Conservation (phyloP, 495 filamentous ascomycete genomes). For the Penicillium egyptiacum region DNA sequence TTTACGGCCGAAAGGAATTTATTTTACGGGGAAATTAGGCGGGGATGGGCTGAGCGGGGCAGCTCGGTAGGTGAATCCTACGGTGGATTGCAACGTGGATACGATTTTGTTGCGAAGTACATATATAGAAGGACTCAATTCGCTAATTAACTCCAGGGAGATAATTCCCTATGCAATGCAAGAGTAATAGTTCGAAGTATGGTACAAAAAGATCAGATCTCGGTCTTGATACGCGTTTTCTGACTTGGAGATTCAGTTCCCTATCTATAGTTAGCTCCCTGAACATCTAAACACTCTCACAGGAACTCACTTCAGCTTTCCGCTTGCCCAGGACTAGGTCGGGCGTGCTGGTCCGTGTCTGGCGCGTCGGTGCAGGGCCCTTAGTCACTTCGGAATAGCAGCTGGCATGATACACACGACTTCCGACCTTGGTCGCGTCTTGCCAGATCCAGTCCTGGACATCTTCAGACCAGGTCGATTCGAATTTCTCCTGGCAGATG, state of each 20-base stretch:
- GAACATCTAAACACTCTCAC: neutral
- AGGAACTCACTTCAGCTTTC: constrained; percentile 64
- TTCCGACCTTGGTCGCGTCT: constrained; percentile 78
- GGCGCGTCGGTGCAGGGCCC: constrained; percentile 40
- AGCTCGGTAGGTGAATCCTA: constrained; percentile 8
- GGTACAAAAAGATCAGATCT: constrained; percentile 28
- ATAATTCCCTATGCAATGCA: constrained; percentile 11
- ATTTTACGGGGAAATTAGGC: constrained; percentile 16
- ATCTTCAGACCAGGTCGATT: constrained; percentile 84
- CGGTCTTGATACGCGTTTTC: constrained; percentile 45
- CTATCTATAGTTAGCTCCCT: constrained; percentile 21
- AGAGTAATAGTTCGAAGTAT: neutral
- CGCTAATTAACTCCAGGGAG: constrained; percentile 11
- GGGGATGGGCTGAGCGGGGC: constrained; percentile 40
- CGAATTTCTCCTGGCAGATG: constrained; percentile 93
- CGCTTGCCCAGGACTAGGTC: constrained; percentile 73
- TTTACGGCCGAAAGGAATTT: constrained; percentile 6
- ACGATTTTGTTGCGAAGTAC: too few relatives aligned
- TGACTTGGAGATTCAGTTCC: constrained; percentile 40
- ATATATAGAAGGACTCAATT: constrained; percentile 2
- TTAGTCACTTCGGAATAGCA: constrained; percentile 83
- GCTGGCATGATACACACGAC: constrained; percentile 81
- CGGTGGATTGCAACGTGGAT: neutral
- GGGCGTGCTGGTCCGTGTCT: constrained; percentile 53
- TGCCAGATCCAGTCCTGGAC: constrained; percentile 97